phyloP scores from a whole-genome alignment of 352 stramenopile genomes.

The Phytophthora niederhauseri region DNA sequence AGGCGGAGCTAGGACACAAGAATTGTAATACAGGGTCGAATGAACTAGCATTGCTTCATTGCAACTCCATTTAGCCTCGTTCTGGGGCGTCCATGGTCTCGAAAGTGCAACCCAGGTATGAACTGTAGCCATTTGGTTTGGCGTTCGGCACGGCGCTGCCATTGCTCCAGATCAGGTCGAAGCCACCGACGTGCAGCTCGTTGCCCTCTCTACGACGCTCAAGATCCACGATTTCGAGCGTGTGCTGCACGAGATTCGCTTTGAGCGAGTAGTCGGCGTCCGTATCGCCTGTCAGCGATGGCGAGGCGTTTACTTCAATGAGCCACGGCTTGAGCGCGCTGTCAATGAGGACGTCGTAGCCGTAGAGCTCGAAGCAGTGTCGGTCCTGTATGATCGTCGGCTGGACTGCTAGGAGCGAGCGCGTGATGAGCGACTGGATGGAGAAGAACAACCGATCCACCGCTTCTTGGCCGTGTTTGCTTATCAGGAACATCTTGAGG shows the following conservation, averaged over 20 bases:
- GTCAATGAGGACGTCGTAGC: constrained; percentile 80
- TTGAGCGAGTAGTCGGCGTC: constrained; percentile 89
- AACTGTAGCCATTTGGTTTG: constrained; percentile 56
- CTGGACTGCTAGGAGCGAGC: constrained; percentile 86
- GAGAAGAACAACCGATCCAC: constrained; percentile 75
- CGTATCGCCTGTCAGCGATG: constrained; percentile 73
- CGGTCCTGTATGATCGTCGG: constrained; percentile 83
- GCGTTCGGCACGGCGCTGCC: constrained; percentile 35
- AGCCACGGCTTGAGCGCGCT: constrained; percentile 62
- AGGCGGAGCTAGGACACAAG: constrained; percentile 10
- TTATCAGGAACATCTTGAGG: constrained; percentile 66
- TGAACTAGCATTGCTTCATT: constrained; percentile 20
- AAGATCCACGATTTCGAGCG: constrained; percentile 89
- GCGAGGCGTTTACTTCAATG: constrained; percentile 78
- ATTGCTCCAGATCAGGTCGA: constrained; percentile 75
- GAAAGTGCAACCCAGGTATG: constrained; percentile 66
- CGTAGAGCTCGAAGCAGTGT: constrained; percentile 86
- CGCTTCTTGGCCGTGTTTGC: constrained; percentile 67
- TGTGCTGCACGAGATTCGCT: constrained; percentile 85
- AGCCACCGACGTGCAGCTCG: constrained; percentile 65
- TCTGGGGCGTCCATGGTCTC: constrained; percentile 33
- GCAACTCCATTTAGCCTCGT: constrained; percentile 17
- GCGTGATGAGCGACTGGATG: constrained; percentile 88
- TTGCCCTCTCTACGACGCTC: constrained; percentile 52
- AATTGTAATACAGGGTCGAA: constrained; percentile 24